These are phyloP conservation scores for Plasmodium knowlesi DNA, from an alignment of 169 alveolate species.

Conservation along the genomic window DNA sequence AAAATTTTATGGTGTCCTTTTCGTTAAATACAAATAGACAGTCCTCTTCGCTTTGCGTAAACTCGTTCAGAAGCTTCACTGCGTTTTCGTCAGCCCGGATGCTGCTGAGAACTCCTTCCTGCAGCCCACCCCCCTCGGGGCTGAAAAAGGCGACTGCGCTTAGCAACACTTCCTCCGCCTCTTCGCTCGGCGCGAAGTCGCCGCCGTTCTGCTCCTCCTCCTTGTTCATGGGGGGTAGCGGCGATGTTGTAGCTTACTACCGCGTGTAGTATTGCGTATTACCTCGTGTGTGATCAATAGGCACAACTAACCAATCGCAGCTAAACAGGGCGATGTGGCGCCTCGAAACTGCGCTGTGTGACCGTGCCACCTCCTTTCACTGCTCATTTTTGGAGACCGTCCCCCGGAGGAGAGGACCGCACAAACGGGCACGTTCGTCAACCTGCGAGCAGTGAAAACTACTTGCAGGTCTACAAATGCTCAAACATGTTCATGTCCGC, in stretches of 20 bases:
- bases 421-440: background rate
- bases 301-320: background rate
- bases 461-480: background rate
- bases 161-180: constrained; percentile 20
- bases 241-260: background rate
- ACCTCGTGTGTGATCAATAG: background rate
- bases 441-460: background rate
- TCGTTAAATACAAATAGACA: constrained; percentile 59
- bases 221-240: constrained; percentile 10
- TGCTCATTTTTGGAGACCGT: background rate
- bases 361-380: background rate
- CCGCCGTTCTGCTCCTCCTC: constrained; percentile 5
- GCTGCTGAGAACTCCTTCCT: constrained; percentile 28
- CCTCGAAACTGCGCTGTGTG: background rate
- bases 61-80: constrained; percentile 11
- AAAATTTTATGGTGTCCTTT: constrained; percentile 32
- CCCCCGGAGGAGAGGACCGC: background rate
- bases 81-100: constrained; percentile 28
- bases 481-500: background rate
- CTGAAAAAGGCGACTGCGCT: constrained; percentile 29
- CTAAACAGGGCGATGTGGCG: background rate
- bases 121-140: constrained; percentile 20
- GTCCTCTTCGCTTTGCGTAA: constrained; percentile 17
- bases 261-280: background rate
- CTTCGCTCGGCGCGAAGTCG: background rate